These are phyloP conservation scores for Hypoxylon subgilvum DNA, from an alignment of 495 filamentous ascomycete genomes.

Conservation along the genomic window DNA sequence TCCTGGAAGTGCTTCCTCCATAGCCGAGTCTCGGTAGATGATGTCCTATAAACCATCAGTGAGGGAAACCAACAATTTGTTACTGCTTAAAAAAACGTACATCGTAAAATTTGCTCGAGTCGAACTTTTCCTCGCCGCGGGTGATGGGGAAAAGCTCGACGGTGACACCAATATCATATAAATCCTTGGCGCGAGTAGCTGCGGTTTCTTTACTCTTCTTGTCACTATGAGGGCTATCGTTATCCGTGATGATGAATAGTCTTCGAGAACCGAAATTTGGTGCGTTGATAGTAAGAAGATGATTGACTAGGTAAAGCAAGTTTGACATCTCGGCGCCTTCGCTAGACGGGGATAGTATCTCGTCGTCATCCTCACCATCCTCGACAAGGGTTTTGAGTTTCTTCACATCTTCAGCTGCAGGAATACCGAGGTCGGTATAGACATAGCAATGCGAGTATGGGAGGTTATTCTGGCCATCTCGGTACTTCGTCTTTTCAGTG, in stretches of 20 bases:
- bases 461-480: constrained; percentile 67
- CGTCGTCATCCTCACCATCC: constrained; percentile 69
- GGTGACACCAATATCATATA: constrained; percentile 91
- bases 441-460: constrained; percentile 93
- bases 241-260: constrained; percentile 93
- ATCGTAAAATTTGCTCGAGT: constrained; percentile 89
- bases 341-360: constrained; percentile 71
- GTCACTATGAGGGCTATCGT: constrained; percentile 81
- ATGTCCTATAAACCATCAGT: constrained; percentile 67
- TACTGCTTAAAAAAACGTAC: constrained; percentile 50
- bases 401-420: constrained; percentile 85
- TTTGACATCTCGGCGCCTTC: constrained; percentile 83
- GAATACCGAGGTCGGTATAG: constrained; percentile 85
- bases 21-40: constrained; percentile 68
- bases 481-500: constrained; percentile 84
- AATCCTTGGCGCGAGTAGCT: constrained; percentile 86
- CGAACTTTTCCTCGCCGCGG: constrained; percentile 73
- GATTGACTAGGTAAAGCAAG: constrained; percentile 91
- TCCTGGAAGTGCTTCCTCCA: constrained; percentile 64
- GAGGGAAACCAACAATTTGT: constrained; percentile 3
- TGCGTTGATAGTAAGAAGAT: constrained; percentile 94
- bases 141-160: constrained; percentile 96
- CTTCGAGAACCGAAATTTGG: constrained; percentile 91
- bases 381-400: constrained; percentile 74
- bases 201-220: constrained; percentile 78